Percentiles rank a stretch among this genome's conserved stretches.
These are phyloP conservation scores for Nakazawaea molendinolei DNA, from an alignment of 805 yeast species.

Conservation along the genomic window DNA sequence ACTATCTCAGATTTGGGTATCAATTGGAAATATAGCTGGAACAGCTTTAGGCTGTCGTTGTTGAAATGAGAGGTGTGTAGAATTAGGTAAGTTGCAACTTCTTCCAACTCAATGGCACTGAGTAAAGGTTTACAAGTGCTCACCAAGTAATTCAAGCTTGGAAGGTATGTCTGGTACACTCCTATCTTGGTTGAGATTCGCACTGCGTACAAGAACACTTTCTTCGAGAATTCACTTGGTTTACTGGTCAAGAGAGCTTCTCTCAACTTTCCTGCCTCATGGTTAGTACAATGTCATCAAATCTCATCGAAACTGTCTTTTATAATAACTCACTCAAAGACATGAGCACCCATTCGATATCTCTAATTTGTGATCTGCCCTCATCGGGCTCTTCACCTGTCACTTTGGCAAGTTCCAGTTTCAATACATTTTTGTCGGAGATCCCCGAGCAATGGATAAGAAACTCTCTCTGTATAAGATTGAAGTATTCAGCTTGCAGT, in stretches of 20 bases:
- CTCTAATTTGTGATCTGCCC: neutral
- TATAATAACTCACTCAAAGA: slow-evolving; percentile 18
- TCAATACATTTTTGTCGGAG: slow-evolving; percentile 12
- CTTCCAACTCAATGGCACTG: slow-evolving; percentile 27
- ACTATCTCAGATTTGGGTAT: slow-evolving; percentile 16
- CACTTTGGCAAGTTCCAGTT: slow-evolving; percentile 12
- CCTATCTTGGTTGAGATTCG: slow-evolving; percentile 38
- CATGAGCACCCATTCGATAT: slow-evolving; percentile 27
- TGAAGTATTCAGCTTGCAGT: slow-evolving; percentile 35
- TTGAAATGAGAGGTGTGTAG: slow-evolving; percentile 40
- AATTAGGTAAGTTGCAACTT: slow-evolving; percentile 33
- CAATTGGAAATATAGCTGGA: slow-evolving; percentile 24
- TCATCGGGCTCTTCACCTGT: neutral
- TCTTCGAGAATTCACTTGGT: slow-evolving; percentile 32
- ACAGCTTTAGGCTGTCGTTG: slow-evolving; percentile 25
- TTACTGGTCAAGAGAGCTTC: slow-evolving; percentile 42
- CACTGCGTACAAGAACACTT: slow-evolving; percentile 43
- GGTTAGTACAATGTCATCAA: neutral
- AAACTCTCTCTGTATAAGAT: slow-evolving; percentile 27
- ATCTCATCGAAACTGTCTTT: neutral
- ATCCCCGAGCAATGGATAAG: slow-evolving; percentile 25
- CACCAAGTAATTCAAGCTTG: slow-evolving; percentile 40
- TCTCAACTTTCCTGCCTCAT: slow-evolving; percentile 37
- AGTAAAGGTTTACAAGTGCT: slow-evolving; percentile 18
- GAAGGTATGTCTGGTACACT: slow-evolving; percentile 48